Base-by-base conservation (phyloP, 2,329 filamentous ascomycete species). In the Fusarium phyllophilum region DNA sequence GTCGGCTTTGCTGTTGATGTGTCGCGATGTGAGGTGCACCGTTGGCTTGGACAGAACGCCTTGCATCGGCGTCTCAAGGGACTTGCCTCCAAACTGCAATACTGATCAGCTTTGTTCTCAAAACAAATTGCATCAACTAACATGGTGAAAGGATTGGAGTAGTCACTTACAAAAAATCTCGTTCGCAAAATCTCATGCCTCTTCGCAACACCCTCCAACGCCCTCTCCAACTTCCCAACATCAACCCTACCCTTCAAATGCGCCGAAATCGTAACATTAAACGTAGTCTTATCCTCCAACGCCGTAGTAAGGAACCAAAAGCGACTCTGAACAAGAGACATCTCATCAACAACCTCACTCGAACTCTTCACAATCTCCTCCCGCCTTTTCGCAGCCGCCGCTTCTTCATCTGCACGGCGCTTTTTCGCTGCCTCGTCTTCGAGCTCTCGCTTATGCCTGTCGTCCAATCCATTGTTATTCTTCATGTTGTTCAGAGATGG, bases 231-330 rank as follows among this genome's bases (percentile, higher is more conserved):
- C n/a, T 54, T 58, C 22, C 26, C 24, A 33, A 41, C 29, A 34
- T 61, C 58, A 33, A 61, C 10, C 11, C 6, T 54, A 1, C 58
- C 61, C n/a, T 46, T 49, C 8, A 56, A 29, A 36, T 42, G 61
- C 46, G 54, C 61, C 46, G 58, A 61, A 33, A 64, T 59, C 22
- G 61, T 64, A 29, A 64, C 54, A 9, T 64, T 60, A 5, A 59
- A 64, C 24, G 61, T 59, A 29, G 61, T 64, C 6, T 57, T 41
- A 20, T 64, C 52, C 44, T 64, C 38, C 24, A 64, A 58, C 17
- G 61, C 55, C 33, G 54, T 54, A 54, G 46, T 61, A 24, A 64
- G 61, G 11, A 64, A 64, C 61, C 61, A 64, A 10, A 64, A 56
- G 2, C 61, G 61, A 34, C 42, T 56, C 5, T 64, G 61, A 26